These are phyloP conservation scores for Mucor sp. DNA, from an alignment of 371 early-diverging fungal species.

Conservation along the genomic window DNA sequence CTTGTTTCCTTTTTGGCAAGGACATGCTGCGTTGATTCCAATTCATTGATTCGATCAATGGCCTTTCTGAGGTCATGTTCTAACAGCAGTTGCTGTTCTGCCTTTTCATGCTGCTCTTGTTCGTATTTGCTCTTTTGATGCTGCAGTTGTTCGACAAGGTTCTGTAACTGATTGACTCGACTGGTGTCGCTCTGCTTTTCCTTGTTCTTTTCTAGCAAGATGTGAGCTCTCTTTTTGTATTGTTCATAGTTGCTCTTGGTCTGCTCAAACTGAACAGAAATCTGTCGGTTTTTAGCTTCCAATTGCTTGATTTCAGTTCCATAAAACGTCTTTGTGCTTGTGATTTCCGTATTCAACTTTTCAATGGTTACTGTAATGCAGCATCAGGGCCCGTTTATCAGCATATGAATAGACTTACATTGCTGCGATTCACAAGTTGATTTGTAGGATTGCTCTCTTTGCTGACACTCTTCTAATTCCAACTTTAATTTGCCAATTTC, in stretches of 20 bases:
- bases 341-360: slow-evolving; percentile 43
- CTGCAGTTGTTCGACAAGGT: slow-evolving; percentile 33
- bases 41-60: slow-evolving; percentile 47
- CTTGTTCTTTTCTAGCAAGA: slow-evolving; percentile 54
- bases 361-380: slow-evolving; percentile 41
- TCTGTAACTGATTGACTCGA: slow-evolving; percentile 42
- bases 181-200: slow-evolving; percentile 23
- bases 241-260: slow-evolving; percentile 57
- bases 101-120: slow-evolving; percentile 25
- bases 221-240: slow-evolving; percentile 62
- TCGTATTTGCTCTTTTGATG: slow-evolving; percentile 32
- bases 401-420: slow-evolving; percentile 28
- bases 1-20: slow-evolving; percentile 11
- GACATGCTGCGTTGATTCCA: slow-evolving; percentile 44
- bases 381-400: not conserved
- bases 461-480: slow-evolving; percentile 44
- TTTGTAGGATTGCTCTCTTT: slow-evolving; percentile 35
- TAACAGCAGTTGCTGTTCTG: slow-evolving; percentile 31
- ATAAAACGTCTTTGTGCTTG: slow-evolving; percentile 45
- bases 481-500: slow-evolving; percentile 47
- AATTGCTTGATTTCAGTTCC: slow-evolving; percentile 50
- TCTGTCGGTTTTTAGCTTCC: slow-evolving; percentile 56
- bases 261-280: slow-evolving; percentile 46
- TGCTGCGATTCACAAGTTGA: slow-evolving; percentile 33
- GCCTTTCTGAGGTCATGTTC: slow-evolving; percentile 57